Evolutionary conservation across 2,329 filamentous ascomycete species (phyloP).

Genomic region (Epichloe hybrida): DNA sequence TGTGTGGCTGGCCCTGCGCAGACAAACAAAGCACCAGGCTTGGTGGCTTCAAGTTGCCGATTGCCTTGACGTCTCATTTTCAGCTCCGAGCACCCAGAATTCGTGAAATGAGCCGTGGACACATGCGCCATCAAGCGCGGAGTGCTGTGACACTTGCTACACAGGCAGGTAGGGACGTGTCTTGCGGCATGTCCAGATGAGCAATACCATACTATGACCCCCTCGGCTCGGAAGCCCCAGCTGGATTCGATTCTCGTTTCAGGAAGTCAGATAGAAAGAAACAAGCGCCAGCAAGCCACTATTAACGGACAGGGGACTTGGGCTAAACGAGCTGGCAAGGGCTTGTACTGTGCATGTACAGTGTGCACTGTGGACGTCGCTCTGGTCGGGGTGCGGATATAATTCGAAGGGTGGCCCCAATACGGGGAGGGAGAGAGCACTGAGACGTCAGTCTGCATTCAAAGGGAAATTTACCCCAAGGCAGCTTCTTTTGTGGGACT

Average conservation of each 20-base stretch:
- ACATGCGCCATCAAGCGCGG: no score
- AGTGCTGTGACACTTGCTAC: not conserved
- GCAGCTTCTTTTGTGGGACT: conserved; percentile 2
- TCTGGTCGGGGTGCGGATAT: not conserved
- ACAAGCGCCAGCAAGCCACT: conserved; percentile 15
- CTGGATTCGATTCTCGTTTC: conserved; percentile 8
- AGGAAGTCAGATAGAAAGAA: conserved; percentile 19
- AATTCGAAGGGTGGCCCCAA: not conserved
- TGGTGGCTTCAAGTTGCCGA: not conserved
- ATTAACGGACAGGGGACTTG: conserved; percentile 1
- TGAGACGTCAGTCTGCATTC: not conserved
- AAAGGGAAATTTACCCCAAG: not conserved
- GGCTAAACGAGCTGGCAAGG: not conserved
- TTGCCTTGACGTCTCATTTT: not conserved
- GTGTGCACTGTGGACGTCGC: not conserved
- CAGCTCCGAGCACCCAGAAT: no score
- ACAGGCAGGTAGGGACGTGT: not conserved
- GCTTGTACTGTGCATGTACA: no score
- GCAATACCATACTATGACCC: not conserved
- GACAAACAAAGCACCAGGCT: not conserved
- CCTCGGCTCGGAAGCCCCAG: conserved; percentile 6
- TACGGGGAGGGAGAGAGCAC: not conserved
- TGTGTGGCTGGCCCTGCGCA: not conserved
- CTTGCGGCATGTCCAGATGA: not conserved
- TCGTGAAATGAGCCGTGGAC: no score